Percentiles rank a stretch among this genome's conserved stretches.
Evolutionary conservation across 2,329 filamentous ascomycete species (phyloP).

Genomic region (Plectosphaerella sp.): DNA sequence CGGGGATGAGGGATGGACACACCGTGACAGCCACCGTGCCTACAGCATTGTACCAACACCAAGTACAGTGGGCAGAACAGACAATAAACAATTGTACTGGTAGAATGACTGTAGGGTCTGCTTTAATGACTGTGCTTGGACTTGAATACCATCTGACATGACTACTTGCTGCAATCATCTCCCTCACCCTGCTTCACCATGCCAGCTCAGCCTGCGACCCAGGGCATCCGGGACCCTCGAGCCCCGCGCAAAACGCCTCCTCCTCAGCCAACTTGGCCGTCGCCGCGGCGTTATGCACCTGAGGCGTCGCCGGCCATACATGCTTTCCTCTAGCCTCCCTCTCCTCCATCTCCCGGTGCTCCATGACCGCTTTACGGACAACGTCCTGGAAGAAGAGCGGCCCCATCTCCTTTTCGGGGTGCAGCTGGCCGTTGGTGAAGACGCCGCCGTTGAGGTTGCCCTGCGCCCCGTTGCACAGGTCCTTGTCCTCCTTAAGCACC

Average conservation of each 20-base stretch:
- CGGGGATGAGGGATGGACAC: too few relatives aligned
- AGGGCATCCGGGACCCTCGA: conserved; percentile 12
- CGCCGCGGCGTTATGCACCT: conserved; percentile 14
- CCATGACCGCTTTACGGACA: conserved; percentile 18
- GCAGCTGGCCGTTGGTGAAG: conserved; percentile 46
- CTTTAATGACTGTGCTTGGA: neutral
- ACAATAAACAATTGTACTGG: too few relatives aligned
- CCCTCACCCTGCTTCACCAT: conserved; percentile 5
- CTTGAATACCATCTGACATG: neutral
- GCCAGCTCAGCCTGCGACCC: conserved; percentile 10
- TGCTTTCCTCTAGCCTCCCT: conserved; percentile 14
- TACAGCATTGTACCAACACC: too few relatives aligned
- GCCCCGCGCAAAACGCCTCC: conserved; percentile 18
- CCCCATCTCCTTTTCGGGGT: conserved; percentile 50
- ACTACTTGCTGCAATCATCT: neutral
- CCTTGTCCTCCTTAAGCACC: conserved; percentile 47
- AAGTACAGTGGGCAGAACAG: too few relatives aligned
- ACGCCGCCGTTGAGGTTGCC: conserved; percentile 45
- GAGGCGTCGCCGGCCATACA: conserved; percentile 25
- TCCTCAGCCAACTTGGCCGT: conserved; percentile 20
- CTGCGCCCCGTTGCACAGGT: conserved; percentile 43
- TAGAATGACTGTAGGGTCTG: too few relatives aligned
- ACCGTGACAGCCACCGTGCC: too few relatives aligned
- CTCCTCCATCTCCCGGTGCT: conserved; percentile 17
- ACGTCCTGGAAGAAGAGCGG: conserved; percentile 38